Evolutionary conservation across 805 yeast species (phyloP).

Genomic region (Brettanomyces bruxellensis): DNA sequence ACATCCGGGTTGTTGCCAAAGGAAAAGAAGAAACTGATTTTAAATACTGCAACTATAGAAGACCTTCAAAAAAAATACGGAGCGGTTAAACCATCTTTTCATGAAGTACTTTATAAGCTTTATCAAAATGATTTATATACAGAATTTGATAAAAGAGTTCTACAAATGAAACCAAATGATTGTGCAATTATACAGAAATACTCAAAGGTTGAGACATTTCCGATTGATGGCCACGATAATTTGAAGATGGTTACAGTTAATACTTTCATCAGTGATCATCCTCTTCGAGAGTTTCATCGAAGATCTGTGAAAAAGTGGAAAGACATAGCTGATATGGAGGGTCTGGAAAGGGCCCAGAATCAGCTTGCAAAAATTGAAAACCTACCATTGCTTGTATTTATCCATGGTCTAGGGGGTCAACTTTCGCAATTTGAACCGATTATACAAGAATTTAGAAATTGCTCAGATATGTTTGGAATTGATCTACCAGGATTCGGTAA

Average conservation of each 20-base stretch:
- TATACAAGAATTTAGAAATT: constrained; percentile 51
- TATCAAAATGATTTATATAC: constrained; percentile 13
- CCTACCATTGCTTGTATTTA: constrained; percentile 53
- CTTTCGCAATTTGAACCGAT: constrained; percentile 76
- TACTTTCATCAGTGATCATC: constrained; percentile 42
- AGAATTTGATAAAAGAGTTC: constrained; percentile 34
- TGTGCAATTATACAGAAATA: constrained; percentile 45
- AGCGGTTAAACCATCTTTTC: neutral
- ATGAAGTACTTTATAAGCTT: constrained; percentile 6
- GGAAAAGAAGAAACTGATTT: constrained; percentile 2
- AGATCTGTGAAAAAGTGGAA: constrained; percentile 14
- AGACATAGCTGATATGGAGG: constrained; percentile 7
- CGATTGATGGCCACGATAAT: constrained; percentile 17
- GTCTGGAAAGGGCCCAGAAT: constrained; percentile 11
- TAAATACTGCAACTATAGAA: constrained; percentile 10
- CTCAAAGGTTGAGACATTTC: constrained; percentile 30
- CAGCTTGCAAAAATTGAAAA: constrained; percentile 29
- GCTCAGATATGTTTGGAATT: constrained; percentile 55
- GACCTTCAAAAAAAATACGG: constrained; percentile 13
- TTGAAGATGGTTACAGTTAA: constrained; percentile 29
- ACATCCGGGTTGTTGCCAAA: too few species aligned
- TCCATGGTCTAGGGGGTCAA: constrained; percentile 92
- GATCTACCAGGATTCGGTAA: constrained; percentile 91
- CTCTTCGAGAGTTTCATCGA: constrained; percentile 30
- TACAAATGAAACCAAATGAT: constrained; percentile 41